Evolutionary conservation across 2,329 filamentous ascomycete genomes (phyloP), one percentile per base, ranked within the genome.

Genomic region (Xylariaceae sp.): DNA sequence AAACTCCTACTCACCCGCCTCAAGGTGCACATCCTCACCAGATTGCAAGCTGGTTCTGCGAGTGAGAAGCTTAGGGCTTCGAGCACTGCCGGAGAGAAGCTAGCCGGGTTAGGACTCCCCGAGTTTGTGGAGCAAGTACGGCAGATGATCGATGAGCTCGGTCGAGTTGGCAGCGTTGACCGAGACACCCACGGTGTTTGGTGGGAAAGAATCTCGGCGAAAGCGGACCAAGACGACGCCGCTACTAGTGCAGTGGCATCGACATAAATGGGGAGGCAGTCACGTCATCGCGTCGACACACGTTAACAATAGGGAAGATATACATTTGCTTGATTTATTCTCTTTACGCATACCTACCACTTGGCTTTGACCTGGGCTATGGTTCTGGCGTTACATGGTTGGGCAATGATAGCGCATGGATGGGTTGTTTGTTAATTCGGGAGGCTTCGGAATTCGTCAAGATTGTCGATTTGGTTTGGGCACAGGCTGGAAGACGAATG

Each of bases 71-170:
- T 89, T 59, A 84, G 84, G 66, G 86, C 84, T 10, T 85, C 87
- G 0, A 88, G 83, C 66, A 85, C 80, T 0, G 88, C 87, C 0
- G 84, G 83, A 9, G 88, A 92, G 72, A 86, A 83, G 59, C 78
- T 92, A 6, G 87, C 87, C 0, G 80, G 81, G 2, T 79, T 88
- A 15, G 89, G 89, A 0, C 74, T 92, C 58, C 86, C 86, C 0
- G 89, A 92, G 73, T 92, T 92, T 70, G 85, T 88, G 13, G 82
- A 83, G 34, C 83, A 81, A 61, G 84, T 92, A 11, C 79, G 86
- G 37, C 83, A 84, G 53, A 86, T 92, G 66, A 85, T 89, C 6
- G 87, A 90, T 39, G 79, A 87, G 68, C 74, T 92, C 61, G 80
- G 82, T 48, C 81, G 82, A 69, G 80, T 91, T 2, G 85, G 86